Evolutionary conservation across 129 eudicot species (phyloP), one percentile per base, ranked within the genome.

Genomic region (Scalesia atractyloides): DNA sequence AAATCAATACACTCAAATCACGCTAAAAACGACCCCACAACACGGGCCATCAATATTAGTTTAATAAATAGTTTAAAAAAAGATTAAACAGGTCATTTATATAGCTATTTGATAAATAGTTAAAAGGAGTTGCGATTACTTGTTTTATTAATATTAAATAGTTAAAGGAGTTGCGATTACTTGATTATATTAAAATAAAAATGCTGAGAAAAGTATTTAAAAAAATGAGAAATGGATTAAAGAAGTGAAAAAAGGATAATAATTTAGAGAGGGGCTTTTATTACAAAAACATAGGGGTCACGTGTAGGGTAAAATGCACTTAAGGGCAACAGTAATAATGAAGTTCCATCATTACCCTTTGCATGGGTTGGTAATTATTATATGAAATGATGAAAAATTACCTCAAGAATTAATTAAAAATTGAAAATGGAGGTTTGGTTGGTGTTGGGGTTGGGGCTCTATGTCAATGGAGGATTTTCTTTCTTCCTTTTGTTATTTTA

Each of bases 261-360:
- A 69, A 69, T 70, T 52, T 46, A 26, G 72, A 11, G 81, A 69
- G 64, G 66, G 72, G 82, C 77, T 79, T 79, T 79, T 72, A 79
- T 79, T 79, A 79, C 79, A 44, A 79, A 79, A 79, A 66, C 83
- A 73, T 73, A 79, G 79, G 83, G 79, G 79, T 79, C 83, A 79
- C 83, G 83, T 79, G 83, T 79, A 79, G 79, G 83, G 83, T 79
- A 73, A 68, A 79, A 79, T 79, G 79, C 83, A 66, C 74, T 79
- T 79, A 79, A 72, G 78, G 73, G 65, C 70, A 73, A 68, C 68
- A 79, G 79, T 73, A 79, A 79, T 73, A 73, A 79, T 79, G 74
- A 73, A 76, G 66, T 79, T 66, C 79, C 83, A 79, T 79, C 78
- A 79, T 79, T 73, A 73, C 83, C 79, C 83, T 67, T 79, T 79